Evolutionary conservation across 495 filamentous ascomycete genomes (phyloP).

Genomic region (Penicillium daleae): DNA sequence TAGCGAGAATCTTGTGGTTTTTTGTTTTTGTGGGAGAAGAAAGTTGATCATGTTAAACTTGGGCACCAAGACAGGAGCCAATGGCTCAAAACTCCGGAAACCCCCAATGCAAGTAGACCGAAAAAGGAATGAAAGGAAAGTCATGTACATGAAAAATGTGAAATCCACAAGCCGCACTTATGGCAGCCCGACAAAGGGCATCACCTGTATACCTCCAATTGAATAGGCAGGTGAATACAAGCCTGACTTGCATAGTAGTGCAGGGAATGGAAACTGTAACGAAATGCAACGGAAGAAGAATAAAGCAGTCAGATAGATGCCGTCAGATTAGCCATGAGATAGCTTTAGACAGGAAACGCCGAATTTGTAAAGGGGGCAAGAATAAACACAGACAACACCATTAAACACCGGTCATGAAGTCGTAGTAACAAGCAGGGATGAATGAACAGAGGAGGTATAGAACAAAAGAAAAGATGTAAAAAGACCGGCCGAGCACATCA

Average conservation of each 20-base stretch:
- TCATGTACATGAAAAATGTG: constrained; percentile 26
- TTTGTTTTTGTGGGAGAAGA: not conserved
- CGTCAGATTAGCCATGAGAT: constrained; percentile 23
- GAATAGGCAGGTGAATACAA: not conserved
- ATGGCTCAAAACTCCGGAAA: constrained; percentile 14
- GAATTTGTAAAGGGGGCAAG: not conserved
- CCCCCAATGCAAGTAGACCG: constrained; percentile 20
- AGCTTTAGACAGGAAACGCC: not conserved
- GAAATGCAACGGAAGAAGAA: constrained; percentile 19
- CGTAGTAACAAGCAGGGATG: constrained; percentile 23
- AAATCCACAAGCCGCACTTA: constrained; percentile 29
- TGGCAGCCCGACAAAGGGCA: constrained; percentile 7
- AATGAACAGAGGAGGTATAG: constrained; percentile 17
- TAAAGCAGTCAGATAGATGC: constrained; percentile 21
- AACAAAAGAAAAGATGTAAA: constrained; percentile 27
- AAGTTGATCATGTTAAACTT: constrained; percentile 11
- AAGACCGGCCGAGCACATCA: constrained; percentile 23
- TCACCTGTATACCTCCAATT: not conserved
- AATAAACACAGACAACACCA: constrained; percentile 20
- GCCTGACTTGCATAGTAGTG: constrained; percentile 6
- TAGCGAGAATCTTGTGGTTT: too few species aligned
- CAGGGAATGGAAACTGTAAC: constrained; percentile 14
- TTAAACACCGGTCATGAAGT: constrained; percentile 37
- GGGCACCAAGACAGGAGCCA: constrained; percentile 2
- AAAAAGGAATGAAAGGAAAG: constrained; percentile 12